A percentile compares a stretch with the other conserved stretches of the same genome.
These are phyloP conservation scores for Citrus maxima DNA, from an alignment of 345 rosid genomes.

Conservation along the genomic window DNA sequence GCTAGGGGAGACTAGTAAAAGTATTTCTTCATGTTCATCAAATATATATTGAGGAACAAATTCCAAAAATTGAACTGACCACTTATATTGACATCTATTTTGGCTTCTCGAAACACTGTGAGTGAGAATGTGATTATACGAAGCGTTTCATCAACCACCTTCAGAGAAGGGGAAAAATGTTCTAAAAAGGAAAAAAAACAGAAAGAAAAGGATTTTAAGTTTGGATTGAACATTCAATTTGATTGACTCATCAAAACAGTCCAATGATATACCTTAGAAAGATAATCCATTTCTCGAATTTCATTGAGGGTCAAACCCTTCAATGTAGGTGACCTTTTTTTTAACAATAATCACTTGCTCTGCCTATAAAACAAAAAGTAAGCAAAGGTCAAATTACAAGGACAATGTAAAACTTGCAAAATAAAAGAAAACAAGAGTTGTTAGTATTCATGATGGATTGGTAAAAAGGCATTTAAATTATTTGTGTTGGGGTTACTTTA, in stretches of 20 bases:
- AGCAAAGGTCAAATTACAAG: neutral
- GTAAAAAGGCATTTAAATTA: neutral
- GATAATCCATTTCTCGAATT: conserved; percentile 67
- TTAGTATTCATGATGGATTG: neutral
- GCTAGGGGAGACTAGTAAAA: no score
- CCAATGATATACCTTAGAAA: conserved; percentile 41
- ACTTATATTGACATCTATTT: conserved; percentile 42
- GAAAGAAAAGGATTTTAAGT: neutral
- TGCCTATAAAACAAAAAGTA: conserved; percentile 28
- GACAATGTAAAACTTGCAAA: neutral
- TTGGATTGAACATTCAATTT: neutral
- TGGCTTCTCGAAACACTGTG: conserved; percentile 72
- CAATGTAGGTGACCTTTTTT: conserved; percentile 18
- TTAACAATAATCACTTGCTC: conserved; percentile 60
- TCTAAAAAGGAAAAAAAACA: neutral
- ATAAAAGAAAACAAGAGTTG: neutral
- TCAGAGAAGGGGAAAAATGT: neutral
- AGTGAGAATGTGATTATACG: conserved; percentile 71
- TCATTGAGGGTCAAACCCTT: conserved; percentile 60
- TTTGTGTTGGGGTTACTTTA: conserved; percentile 32
- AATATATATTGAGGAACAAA: no score
- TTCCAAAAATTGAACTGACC: conserved; percentile 34
- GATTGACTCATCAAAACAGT: neutral
- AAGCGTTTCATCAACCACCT: conserved; percentile 90
- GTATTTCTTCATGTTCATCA: no score